Evolutionary conservation across 345 rosid genomes (phyloP).

Genomic region (Capsella bursapastoris): DNA sequence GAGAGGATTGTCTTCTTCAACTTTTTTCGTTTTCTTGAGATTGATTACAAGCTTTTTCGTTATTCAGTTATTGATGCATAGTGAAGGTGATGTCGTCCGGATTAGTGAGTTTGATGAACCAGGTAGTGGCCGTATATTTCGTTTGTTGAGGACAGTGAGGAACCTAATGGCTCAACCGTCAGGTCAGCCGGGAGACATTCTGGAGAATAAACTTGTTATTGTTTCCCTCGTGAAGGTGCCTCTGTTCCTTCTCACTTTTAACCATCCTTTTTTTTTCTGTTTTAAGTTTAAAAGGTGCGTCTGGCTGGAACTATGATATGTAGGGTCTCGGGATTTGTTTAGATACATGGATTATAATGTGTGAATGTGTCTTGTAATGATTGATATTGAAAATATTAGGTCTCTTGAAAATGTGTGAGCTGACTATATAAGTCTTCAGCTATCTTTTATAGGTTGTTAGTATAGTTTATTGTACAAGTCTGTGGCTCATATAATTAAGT

Average conservation of each 20-base stretch:
- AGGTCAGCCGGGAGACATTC: slow-evolving; percentile 49
- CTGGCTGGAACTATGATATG: background rate
- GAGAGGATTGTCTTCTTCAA: background rate
- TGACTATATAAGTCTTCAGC: background rate
- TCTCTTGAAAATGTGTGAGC: background rate
- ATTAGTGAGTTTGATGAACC: slow-evolving; percentile 58
- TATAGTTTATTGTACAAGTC: background rate
- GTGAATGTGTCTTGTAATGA: slow-evolving; percentile 5
- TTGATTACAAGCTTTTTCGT: slow-evolving; percentile 16
- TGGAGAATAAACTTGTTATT: slow-evolving; percentile 55
- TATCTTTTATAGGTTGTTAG: background rate
- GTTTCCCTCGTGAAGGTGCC: slow-evolving; percentile 62
- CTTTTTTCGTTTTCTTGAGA: background rate
- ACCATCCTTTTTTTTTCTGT: background rate
- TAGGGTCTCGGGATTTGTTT: background rate
- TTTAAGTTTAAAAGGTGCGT: background rate
- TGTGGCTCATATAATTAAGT: slow-evolving; percentile 20
- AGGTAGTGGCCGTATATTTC: slow-evolving; percentile 58
- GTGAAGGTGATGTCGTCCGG: slow-evolving; percentile 74
- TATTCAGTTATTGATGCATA: slow-evolving; percentile 73
- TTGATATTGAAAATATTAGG: background rate
- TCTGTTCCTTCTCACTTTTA: slow-evolving; percentile 14
- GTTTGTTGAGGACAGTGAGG: slow-evolving; percentile 56
- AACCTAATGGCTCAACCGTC: slow-evolving; percentile 56
- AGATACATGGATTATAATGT: background rate